Evolutionary conservation across 768 basidiomycete species (phyloP).

Genomic region (Aureoboletus auriporus): DNA sequence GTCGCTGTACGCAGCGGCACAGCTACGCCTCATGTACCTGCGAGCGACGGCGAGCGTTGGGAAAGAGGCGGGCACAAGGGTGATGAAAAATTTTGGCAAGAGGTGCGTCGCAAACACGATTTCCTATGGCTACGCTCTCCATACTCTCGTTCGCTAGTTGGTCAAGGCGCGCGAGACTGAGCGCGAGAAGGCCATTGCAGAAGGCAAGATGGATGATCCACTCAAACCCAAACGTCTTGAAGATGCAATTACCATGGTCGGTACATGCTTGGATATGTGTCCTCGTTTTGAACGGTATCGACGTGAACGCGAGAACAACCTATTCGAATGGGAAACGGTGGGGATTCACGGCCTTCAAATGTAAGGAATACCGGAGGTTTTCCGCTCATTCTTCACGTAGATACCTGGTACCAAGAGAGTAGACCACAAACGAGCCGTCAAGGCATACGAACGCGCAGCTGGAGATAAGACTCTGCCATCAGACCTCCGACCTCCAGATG

Average conservation of each 20-base stretch:
- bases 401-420: slow-evolving; percentile 82
- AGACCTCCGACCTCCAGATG: slow-evolving; percentile 81
- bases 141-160: slow-evolving; percentile 40
- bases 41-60: slow-evolving; percentile 51
- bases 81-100: slow-evolving; percentile 64
- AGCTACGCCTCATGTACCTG: slow-evolving; percentile 32
- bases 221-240: slow-evolving; percentile 73
- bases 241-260: slow-evolving; percentile 89
- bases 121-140: slow-evolving; percentile 17
- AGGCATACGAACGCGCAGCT: slow-evolving; percentile 91
- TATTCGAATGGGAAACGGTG: slow-evolving; percentile 84
- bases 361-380: slow-evolving; percentile 6
- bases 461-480: slow-evolving; percentile 91
- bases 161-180: slow-evolving; percentile 72
- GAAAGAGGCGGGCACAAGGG: slow-evolving; percentile 60
- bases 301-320: slow-evolving; percentile 83
- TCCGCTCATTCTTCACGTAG: slow-evolving; percentile 43
- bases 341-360: slow-evolving; percentile 20
- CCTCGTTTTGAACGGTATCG: slow-evolving; percentile 91
- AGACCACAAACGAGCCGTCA: slow-evolving; percentile 84
- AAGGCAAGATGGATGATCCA: slow-evolving; percentile 88
- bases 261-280: slow-evolving; percentile 93
- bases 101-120: slow-evolving; percentile 43
- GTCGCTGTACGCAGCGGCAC: slow-evolving; percentile 30
- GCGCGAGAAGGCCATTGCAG: slow-evolving; percentile 67